Percentiles rank a stretch among this genome's conserved stretches.
Conservation (phyloP, 345 rosid genomes). For the Linum lewisii region DNA sequence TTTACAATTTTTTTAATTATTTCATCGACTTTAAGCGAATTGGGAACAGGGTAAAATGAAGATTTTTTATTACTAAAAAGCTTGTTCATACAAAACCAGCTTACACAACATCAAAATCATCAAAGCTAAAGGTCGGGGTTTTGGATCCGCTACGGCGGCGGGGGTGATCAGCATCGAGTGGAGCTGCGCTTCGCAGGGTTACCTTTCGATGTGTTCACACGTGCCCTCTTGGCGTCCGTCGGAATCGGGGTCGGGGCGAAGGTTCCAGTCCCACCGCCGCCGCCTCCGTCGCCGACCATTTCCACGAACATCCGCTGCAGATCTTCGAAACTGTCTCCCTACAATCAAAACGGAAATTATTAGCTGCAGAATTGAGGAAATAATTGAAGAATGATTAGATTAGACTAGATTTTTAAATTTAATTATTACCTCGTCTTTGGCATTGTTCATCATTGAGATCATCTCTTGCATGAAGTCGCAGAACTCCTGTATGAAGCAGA, state of each 20-base stretch:
- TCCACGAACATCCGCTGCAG: slow-evolving; percentile 81
- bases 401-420: not conserved
- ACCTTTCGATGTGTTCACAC: slow-evolving; percentile 28
- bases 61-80: too few species aligned
- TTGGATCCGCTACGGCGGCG: not conserved
- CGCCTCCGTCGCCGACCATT: slow-evolving; percentile 61
- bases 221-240: slow-evolving; percentile 34
- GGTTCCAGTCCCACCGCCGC: slow-evolving; percentile 22
- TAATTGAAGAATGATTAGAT: not conserved
- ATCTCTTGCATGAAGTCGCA: slow-evolving; percentile 87
- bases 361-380: not conserved
- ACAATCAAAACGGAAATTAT: not conserved
- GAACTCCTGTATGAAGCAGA: slow-evolving; percentile 46
- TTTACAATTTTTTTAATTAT: too few species aligned
- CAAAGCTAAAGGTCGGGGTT: not conserved
- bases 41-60: too few species aligned
- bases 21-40: too few species aligned
- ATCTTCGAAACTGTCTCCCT: slow-evolving; percentile 85
- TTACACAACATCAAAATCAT: too few species aligned
- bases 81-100: too few species aligned
- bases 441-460: slow-evolving; percentile 82
- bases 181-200: slow-evolving; percentile 30
- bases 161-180: slow-evolving; percentile 21
- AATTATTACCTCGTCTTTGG: slow-evolving; percentile 56
- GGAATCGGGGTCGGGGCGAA: slow-evolving; percentile 21